Conservation (phyloP, 768 basidiomycete genomes). For the Jaapia argillacea region DNA sequence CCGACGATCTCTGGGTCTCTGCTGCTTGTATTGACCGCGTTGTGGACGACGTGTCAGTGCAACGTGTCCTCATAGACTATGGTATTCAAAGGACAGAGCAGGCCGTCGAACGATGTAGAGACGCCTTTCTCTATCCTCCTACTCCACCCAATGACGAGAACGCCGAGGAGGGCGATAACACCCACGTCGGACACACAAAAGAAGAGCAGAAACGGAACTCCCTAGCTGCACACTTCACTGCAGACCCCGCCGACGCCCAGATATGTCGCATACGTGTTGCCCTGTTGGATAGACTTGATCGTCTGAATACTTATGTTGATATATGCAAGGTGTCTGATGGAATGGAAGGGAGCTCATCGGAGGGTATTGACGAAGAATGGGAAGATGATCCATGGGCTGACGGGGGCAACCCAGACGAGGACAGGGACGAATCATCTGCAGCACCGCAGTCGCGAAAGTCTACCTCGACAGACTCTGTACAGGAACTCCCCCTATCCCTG, state of each 20-base stretch:
- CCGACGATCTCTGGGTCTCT: constrained; percentile 69
- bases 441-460: constrained; percentile 10
- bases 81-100: constrained; percentile 51
- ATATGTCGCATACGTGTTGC: constrained; percentile 53
- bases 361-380: constrained; percentile 46
- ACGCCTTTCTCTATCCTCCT: constrained; percentile 16
- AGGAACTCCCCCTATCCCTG: constrained; percentile 40
- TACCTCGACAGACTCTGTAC: constrained; percentile 11
- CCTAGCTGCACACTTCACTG: constrained; percentile 45
- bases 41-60: constrained; percentile 42
- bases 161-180: constrained; percentile 11
- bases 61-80: constrained; percentile 48
- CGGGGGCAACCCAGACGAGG: no score
- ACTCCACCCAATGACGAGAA: constrained; percentile 9
- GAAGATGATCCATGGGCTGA: constrained; percentile 76
- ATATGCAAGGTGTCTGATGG: constrained; percentile 38
- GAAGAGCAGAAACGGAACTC: constrained; percentile 9
- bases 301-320: constrained; percentile 63
- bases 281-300: constrained; percentile 62
- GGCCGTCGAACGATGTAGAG: constrained; percentile 37
- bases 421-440: constrained; percentile 16
- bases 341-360: constrained; percentile 17
- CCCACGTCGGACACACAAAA: not conserved
- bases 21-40: constrained; percentile 66
- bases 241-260: constrained; percentile 49